Percentiles rank a stretch among this genome's conserved stretches.
phyloP scores from a whole-genome alignment of 2,329 filamentous ascomycete genomes.

The Pseudogymnoascus sp. region DNA sequence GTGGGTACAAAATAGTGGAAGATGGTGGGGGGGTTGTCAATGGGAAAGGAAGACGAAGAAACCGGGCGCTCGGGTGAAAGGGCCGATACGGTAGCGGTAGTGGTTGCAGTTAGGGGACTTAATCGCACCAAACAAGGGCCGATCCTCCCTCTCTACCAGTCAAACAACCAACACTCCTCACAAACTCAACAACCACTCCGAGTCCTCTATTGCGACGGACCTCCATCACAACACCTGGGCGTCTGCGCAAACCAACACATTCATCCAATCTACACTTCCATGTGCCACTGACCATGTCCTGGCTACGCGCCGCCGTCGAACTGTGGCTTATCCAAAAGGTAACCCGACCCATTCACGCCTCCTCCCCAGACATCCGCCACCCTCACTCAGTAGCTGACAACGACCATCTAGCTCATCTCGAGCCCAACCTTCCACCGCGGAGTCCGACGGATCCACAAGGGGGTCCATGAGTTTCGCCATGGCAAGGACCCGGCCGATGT shows the following conservation, averaged over 20 bases:
- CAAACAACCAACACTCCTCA: neutral
- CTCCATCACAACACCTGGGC: neutral
- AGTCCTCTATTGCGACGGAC: neutral
- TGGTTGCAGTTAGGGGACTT: too few relatives aligned
- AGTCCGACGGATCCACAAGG: slow-evolving; percentile 41
- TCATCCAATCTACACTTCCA: neutral
- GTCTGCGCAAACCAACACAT: neutral
- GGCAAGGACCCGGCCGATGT: slow-evolving; percentile 42
- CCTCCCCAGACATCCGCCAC: neutral
- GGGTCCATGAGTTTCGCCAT: slow-evolving; percentile 31
- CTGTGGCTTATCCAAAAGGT: neutral
- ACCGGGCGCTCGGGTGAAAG: neutral
- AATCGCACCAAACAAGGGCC: neutral
- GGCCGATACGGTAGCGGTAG: neutral
- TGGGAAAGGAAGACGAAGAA: neutral
- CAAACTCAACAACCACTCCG: neutral
- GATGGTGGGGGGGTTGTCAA: neutral
- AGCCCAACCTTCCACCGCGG: slow-evolving; percentile 47
- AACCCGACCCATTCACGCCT: neutral
- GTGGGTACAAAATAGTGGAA: neutral
- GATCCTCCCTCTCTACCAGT: neutral
- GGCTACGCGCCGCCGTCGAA: neutral
- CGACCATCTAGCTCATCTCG: slow-evolving; percentile 38
- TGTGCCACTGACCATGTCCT: neutral
- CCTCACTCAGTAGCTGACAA: slow-evolving; percentile 2